Base-by-base conservation (phyloP, 139 green algal genomes). In the Astrephomene gubernaculifera region DNA sequence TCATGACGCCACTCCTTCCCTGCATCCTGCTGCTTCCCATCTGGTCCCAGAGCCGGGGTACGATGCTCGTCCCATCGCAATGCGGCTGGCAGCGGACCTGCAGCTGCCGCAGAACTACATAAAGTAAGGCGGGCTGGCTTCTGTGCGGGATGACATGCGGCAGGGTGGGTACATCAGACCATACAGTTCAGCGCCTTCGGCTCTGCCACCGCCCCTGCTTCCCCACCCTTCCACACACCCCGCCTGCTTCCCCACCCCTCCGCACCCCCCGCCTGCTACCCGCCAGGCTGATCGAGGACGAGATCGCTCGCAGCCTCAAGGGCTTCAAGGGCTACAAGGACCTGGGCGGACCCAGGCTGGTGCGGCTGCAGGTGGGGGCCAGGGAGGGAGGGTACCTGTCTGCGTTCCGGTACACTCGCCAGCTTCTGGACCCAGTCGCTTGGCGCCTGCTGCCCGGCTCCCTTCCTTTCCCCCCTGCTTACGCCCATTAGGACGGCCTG, bases 311-410 rank as follows among this genome's bases (percentile, higher is more conserved):
- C 8, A 27, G 79, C 43, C 64, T 85, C 27, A 53, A 52, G 64
- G 38, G 38, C 31, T 85, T 74, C 21, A 65, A 67, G 64, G n/a
- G 31, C 31, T 76, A 35, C 38, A 52, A 53, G 43, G 79, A 85
- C 35, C 39, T 85, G 44, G 79, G 79, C 0, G 63, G 63, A 10
- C 63, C 63, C 17, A 31, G 64, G 9, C 33, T 85, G 63, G 43
- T 85, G 27, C 68, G 79, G 35, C 61, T 85, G 79, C 79, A 85
- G 79, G 79, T 85, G 79, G 22, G 79, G n/a, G n/a, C n/a, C 35
- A 36, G 36, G 69, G 39, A 36, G 24, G 39, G 22, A 22, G 39
- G 38, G 69, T 24, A 27, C 2, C 17, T n/a, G n/a, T n/a, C n/a
- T n/a, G n/a, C n/a, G n/a, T n/a, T n/a, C n/a, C n/a, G n/a, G n/a